Base-by-base conservation (phyloP, 805 yeast species). In the Nakazawaea ernobii region DNA sequence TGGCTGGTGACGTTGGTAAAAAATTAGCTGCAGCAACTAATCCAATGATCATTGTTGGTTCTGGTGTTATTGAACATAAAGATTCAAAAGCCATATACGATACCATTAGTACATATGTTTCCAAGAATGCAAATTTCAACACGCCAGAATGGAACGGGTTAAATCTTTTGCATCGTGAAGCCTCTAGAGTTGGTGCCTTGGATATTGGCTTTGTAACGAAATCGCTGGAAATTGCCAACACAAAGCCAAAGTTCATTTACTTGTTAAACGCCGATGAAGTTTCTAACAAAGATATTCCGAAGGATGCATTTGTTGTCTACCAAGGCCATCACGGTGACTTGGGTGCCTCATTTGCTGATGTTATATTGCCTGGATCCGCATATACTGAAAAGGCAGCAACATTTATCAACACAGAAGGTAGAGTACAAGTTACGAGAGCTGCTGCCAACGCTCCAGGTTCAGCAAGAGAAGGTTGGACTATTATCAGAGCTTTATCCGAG, bases 401-500 rank as follows among this genome's bases (percentile, higher is more conserved):
- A 4, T 87, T 79, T 65, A 91, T 87, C 54, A 87, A 87, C 70
- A 88, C 95, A 35, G 96, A 88, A 70, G 96, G 96, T 57, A 81
- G 96, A 64, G 81, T 88, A 10, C 96, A 87, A 71, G 66, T 74
- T 49, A 84, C 95, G 2, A 77, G 92, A 54, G 96, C 96, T 39
- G 94, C 96, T 37, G 82, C 87, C 28, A 86, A 83, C 52, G 84
- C 94, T 7, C 95, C 95, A 41, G 95, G 94, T 28, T 85, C 77
- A 42, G 94, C 96, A 39, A 83, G 96, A 65, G 95, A 87, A 67
- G 96, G 88, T 68, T 87, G 96, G 96, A 83, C 83, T 70, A 84
- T 87, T 53, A 65, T 88, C 56, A 80, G 91, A 68, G 96, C 95
- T 2, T 74, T 86, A 50, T 79, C 87, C 48, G 95, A 88, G 66